Percentiles rank a stretch among this genome's conserved stretches.
These are phyloP conservation scores for Pseudogymnoascus sp. DNA, from an alignment of 2,329 filamentous ascomycete genomes.

Conservation along the genomic window DNA sequence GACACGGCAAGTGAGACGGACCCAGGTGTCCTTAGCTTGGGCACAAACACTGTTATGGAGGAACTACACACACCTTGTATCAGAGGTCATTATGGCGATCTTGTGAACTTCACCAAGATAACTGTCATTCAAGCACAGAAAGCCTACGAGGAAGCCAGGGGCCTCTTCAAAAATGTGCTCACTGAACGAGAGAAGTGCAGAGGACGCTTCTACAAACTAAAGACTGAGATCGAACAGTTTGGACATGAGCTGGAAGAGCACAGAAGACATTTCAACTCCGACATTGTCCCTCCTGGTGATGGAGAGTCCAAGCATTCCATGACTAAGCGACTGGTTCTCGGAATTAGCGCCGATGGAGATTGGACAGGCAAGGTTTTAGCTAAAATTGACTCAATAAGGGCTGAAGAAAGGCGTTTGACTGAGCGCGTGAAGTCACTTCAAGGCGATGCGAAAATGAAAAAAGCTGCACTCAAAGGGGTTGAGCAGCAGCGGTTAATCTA, in stretches of 20 bases:
- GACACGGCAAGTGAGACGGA: background rate
- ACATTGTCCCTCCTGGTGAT: background rate
- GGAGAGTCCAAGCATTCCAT: background rate
- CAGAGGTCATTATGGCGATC: background rate
- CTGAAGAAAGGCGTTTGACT: background rate
- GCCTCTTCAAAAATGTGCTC: background rate
- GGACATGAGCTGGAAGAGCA: background rate
- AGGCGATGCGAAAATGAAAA: background rate
- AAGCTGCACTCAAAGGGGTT: background rate
- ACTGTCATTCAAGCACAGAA: background rate
- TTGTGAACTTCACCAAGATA: background rate
- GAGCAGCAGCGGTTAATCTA: background rate
- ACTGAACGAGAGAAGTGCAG: background rate
- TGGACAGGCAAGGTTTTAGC: background rate
- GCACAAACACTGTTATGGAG: background rate
- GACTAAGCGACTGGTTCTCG: background rate
- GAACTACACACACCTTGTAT: background rate
- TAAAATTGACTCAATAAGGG: background rate
- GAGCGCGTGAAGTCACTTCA: background rate
- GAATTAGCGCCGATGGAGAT: background rate
- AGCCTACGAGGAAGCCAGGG: background rate
- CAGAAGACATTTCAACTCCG: background rate
- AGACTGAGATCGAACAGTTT: background rate
- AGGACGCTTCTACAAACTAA: background rate
- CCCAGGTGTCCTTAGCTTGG: background rate